Evolutionary conservation across 768 basidiomycete genomes (phyloP).

Genomic region (Clitopilus hobsonii): DNA sequence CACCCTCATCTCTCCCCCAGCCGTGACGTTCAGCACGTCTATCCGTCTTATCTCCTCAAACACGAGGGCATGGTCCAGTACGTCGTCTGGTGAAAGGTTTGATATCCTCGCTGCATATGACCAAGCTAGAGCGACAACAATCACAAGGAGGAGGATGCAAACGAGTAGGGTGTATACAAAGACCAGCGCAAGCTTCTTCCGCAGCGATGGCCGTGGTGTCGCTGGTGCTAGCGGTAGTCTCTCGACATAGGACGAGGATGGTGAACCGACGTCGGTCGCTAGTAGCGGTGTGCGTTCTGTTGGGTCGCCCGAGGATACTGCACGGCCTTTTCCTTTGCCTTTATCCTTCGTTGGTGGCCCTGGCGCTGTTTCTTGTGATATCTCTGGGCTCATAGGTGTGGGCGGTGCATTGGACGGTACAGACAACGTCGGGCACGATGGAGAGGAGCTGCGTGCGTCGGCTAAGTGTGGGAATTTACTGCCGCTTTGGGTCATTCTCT

Average conservation of each 20-base stretch:
- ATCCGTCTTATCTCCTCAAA: constrained; percentile 58
- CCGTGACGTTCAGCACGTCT: constrained; percentile 58
- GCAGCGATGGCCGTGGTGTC: constrained; percentile 14
- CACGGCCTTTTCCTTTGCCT: constrained; percentile 57
- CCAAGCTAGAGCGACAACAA: constrained; percentile 52
- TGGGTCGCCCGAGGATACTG: constrained; percentile 21
- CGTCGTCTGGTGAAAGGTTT: constrained; percentile 48
- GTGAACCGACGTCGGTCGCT: constrained; percentile 18
- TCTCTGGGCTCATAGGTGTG: constrained; percentile 10
- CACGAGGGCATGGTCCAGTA: constrained; percentile 51
- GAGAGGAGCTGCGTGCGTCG: not conserved
- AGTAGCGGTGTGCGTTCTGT: constrained; percentile 57
- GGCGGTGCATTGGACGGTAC: constrained; percentile 3
- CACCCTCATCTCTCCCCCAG: constrained; percentile 55
- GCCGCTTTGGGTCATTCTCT: not conserved
- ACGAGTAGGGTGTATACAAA: constrained; percentile 55
- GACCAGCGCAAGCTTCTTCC: constrained; percentile 36
- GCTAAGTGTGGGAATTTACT: not conserved
- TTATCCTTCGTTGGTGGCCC: constrained; percentile 3
- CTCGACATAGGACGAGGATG: constrained; percentile 23
- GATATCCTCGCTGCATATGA: constrained; percentile 60
- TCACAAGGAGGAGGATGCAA: constrained; percentile 39
- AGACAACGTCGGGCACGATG: not conserved
- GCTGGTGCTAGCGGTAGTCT: not conserved
- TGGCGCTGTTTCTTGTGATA: constrained; percentile 3